Evolutionary conservation across 768 basidiomycete species (phyloP).

Genomic region (Imleria badia): DNA sequence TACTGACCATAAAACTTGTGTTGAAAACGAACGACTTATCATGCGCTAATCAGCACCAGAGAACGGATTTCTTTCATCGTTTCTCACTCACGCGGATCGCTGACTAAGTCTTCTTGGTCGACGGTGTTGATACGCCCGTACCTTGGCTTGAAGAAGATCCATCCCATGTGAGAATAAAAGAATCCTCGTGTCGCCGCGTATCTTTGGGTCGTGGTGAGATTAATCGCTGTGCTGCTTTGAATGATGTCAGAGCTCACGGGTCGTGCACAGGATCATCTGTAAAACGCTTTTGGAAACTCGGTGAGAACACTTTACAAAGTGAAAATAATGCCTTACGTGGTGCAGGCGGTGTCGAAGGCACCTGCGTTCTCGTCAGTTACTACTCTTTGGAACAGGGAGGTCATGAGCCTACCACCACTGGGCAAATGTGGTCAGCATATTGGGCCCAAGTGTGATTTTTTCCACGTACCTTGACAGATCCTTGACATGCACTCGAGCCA

Average conservation of each 20-base stretch:
- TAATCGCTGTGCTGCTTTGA: background rate
- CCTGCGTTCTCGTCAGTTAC: background rate
- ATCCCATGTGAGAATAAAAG: slow-evolving; percentile 11
- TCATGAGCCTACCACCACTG: slow-evolving; percentile 10
- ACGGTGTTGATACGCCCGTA: slow-evolving; percentile 7
- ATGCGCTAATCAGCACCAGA: background rate
- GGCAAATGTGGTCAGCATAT: background rate
- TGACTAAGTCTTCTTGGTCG: slow-evolving; percentile 7
- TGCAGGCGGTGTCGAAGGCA: slow-evolving; percentile 13
- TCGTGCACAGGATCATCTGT: slow-evolving; percentile 13
- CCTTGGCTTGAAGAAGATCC: slow-evolving; percentile 12
- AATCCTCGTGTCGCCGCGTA: slow-evolving; percentile 11
- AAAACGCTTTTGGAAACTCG: background rate
- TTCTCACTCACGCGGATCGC: slow-evolving; percentile 8
- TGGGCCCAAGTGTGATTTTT: background rate
- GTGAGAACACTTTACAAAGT: background rate
- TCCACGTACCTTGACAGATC: slow-evolving; percentile 7
- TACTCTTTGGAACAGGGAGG: background rate
- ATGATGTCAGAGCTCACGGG: slow-evolving; percentile 2
- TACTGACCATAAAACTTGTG: slow-evolving; percentile 10
- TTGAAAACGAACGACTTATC: slow-evolving; percentile 9
- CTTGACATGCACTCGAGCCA: slow-evolving; percentile 10
- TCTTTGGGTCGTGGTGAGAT: background rate
- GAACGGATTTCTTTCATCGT: background rate
- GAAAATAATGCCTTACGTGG: background rate